phyloP scores from a whole-genome alignment of 2,329 filamentous ascomycete species.

The Waltergamsia citrina region DNA sequence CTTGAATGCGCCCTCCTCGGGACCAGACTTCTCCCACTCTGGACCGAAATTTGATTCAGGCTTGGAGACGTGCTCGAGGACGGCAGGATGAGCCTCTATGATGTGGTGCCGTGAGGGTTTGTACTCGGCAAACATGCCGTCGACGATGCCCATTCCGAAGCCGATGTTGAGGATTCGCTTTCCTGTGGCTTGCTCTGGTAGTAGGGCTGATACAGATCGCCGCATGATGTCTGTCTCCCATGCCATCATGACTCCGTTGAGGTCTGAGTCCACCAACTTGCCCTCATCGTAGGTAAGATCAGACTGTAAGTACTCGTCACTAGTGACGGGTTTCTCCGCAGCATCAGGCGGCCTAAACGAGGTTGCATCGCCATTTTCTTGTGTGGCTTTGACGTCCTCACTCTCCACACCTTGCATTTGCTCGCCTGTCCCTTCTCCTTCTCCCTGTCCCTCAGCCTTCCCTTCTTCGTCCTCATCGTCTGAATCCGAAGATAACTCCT shows the following conservation, averaged over 20 bases:
- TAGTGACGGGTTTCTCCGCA: constrained; percentile 43
- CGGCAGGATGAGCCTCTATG: constrained; percentile 74
- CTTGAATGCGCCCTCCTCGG: constrained; percentile 59
- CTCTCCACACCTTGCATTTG: constrained; percentile 17
- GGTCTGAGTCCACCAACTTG: constrained; percentile 62
- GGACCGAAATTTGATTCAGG: constrained; percentile 41
- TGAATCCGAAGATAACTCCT: constrained; percentile 53
- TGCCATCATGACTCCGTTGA: constrained; percentile 88
- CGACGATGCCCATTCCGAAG: constrained; percentile 86
- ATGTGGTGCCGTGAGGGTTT: constrained; percentile 68
- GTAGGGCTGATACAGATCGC: constrained; percentile 59
- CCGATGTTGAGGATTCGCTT: constrained; percentile 75
- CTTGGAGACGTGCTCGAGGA: constrained; percentile 53
- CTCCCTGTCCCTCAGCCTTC: constrained; percentile 29
- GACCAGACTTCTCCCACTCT: constrained; percentile 43
- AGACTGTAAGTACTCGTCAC: constrained; percentile 59
- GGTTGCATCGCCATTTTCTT: constrained; percentile 15
- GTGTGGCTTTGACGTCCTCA: constrained; percentile 12
- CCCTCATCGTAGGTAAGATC: constrained; percentile 53
- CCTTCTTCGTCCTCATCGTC: constrained; percentile 40
- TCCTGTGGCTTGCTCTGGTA: constrained; percentile 35
- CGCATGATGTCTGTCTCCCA: constrained; percentile 88
- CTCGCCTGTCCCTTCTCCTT: constrained; percentile 17
- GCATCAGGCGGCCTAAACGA: constrained; percentile 22
- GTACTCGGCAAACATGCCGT: constrained; percentile 62